A percentile compares a stretch with the other conserved stretches of the same genome.
phyloP scores from a whole-genome alignment of 805 yeast species.

The baker's yeast (Saccharomyces cerevisiae) region DNA sequence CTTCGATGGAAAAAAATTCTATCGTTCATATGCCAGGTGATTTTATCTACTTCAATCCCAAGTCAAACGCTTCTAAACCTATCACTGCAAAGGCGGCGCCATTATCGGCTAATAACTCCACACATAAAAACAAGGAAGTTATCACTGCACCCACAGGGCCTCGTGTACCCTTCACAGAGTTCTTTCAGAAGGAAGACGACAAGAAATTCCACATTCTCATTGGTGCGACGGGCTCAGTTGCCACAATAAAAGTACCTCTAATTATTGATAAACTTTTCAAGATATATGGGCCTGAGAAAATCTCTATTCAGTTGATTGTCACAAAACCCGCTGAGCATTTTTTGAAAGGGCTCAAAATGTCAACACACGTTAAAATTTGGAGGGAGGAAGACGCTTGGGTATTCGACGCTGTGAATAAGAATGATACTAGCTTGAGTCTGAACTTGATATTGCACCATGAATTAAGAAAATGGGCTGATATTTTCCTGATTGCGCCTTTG shows the following conservation, averaged over 20 bases:
- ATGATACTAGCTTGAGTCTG: constrained; percentile 19
- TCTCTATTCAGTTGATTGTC: constrained; percentile 77
- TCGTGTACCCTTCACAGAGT: constrained; percentile 67
- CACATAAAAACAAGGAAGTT: constrained; percentile 30
- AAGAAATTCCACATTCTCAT: constrained; percentile 79
- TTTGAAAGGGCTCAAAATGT: constrained; percentile 50
- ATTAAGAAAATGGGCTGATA: constrained; percentile 78
- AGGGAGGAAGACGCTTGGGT: constrained; percentile 77
- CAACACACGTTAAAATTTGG: constrained; percentile 75
- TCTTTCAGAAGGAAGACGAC: constrained; percentile 64
- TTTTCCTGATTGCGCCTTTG: constrained; percentile 65
- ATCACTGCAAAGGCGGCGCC: background rate
- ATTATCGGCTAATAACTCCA: background rate
- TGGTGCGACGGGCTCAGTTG: constrained; percentile 95
- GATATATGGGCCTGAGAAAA: constrained; percentile 61
- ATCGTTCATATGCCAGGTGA: constrained; percentile 32
- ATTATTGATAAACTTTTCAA: constrained; percentile 82
- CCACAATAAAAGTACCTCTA: constrained; percentile 85
- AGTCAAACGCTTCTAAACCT: constrained; percentile 5
- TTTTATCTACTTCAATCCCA: constrained; percentile 23
- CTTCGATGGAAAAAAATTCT: constrained; percentile 24
- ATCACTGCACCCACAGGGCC: constrained; percentile 45
- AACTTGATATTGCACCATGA: constrained; percentile 57
- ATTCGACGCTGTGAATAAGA: constrained; percentile 51
- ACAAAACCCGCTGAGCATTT: constrained; percentile 74